These are phyloP conservation scores for Sambucus nigra DNA, from an alignment of 129 eudicot genomes.

Conservation along the genomic window DNA sequence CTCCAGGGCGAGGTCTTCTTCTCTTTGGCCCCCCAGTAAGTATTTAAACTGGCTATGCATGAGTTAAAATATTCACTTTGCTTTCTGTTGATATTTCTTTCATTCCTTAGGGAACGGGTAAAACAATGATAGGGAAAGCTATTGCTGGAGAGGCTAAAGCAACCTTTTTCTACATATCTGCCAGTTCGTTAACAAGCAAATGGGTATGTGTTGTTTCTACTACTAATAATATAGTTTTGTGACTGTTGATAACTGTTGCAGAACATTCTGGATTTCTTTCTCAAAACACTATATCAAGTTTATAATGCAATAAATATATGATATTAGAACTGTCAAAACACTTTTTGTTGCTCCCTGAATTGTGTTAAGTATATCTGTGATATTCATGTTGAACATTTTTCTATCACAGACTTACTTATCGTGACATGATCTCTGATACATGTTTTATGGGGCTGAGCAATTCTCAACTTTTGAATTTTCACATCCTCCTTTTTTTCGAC, in stretches of 20 bases:
- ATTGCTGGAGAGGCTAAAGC: conserved; percentile 99
- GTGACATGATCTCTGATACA: background rate
- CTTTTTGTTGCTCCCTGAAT: conserved; percentile 3
- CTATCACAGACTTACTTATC: background rate
- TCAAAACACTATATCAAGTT: background rate
- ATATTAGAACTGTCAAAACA: background rate
- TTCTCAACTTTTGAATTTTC: conserved; percentile 1
- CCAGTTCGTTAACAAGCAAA: conserved; percentile 96
- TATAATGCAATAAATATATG: conserved; percentile 1
- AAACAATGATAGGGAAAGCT: conserved; percentile 99
- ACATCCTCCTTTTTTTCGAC: too few relatives aligned
- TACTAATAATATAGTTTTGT: conserved; percentile 1
- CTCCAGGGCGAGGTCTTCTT: conserved; percentile 98
- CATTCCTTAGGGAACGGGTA: conserved; percentile 84
- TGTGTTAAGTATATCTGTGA: background rate
- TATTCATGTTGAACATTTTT: background rate
- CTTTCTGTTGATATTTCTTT: conserved; percentile 8
- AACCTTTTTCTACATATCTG: conserved; percentile 95
- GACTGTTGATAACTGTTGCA: background rate
- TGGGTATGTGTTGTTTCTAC: conserved; percentile 48
- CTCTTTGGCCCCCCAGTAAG: conserved; percentile 99
- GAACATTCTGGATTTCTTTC: background rate
- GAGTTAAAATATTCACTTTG: background rate
- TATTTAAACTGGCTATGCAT: background rate
- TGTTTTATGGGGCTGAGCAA: background rate